phyloP scores from a whole-genome alignment of 257 asterid species.

The Solanum sitiens region DNA sequence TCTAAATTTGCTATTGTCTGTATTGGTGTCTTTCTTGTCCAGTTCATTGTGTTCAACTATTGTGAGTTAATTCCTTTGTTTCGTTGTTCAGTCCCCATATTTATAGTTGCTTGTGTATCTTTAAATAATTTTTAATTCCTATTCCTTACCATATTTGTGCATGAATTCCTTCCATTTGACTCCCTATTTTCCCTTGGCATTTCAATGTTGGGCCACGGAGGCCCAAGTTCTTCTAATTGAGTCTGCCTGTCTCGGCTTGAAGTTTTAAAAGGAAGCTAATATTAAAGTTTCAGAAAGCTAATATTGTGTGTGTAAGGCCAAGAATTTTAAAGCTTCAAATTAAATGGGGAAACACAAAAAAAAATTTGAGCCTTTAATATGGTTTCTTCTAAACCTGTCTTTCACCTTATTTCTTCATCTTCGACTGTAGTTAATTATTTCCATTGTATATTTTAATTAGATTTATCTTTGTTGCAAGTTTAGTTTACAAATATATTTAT shows the following conservation, averaged over 20 bases:
- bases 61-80: not conserved
- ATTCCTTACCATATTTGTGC: not conserved
- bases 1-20: not conserved
- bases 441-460: too few relatives aligned
- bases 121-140: too few relatives aligned
- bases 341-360: not conserved
- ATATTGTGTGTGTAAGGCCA: too few relatives aligned
- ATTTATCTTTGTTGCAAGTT: too few relatives aligned
- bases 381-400: not conserved
- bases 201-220: not conserved
- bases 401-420: not conserved
- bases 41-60: not conserved
- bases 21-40: not conserved
- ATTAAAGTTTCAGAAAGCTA: not conserved
- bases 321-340: too few relatives aligned
- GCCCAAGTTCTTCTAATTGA: not conserved
- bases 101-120: not conserved
- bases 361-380: not conserved
- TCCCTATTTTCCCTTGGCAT: not conserved
- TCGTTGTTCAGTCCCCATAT: not conserved
- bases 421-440: too few relatives aligned
- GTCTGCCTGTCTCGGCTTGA: not conserved
- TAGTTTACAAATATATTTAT: not conserved
- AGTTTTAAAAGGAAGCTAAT: too few relatives aligned
- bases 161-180: not conserved